Conservation (phyloP, 164 flowering plant species). For the Cinnamomum micranthum region DNA sequence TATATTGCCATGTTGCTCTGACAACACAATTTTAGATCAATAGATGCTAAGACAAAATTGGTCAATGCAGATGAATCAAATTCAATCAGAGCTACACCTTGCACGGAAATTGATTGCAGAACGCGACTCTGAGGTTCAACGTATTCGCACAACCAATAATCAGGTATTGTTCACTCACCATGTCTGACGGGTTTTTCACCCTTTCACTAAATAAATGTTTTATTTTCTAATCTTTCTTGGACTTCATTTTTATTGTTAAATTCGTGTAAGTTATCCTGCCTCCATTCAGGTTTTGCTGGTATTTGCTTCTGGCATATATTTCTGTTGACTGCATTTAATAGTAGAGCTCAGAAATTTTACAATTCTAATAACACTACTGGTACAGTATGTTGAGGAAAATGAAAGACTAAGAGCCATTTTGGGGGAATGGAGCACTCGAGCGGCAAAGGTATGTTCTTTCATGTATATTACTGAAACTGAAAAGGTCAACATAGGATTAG, state of each 20-base stretch:
- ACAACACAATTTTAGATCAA: background rate
- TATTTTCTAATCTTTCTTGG: too few species aligned
- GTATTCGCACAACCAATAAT: conserved; percentile 66
- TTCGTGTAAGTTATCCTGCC: background rate
- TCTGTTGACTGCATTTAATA: background rate
- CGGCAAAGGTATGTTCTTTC: conserved; percentile 73
- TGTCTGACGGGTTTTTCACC: background rate
- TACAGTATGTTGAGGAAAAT: conserved; percentile 93
- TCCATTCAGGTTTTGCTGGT: background rate
- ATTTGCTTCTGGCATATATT: background rate
- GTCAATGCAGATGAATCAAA: conserved; percentile 79
- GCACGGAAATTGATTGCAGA: conserved; percentile 95
- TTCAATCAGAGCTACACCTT: conserved; percentile 87
- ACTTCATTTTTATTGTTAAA: too few species aligned
- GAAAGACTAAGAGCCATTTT: conserved; percentile 91
- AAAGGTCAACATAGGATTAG: background rate
- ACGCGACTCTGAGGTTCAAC: conserved; percentile 76
- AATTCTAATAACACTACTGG: background rate
- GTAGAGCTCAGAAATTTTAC: background rate
- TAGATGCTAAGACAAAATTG: background rate
- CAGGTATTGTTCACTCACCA: conserved; percentile 45
- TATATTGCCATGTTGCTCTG: background rate
- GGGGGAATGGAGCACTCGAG: conserved; percentile 94
- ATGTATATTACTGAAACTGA: background rate
- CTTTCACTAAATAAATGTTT: background rate